Percentiles rank a stretch among this genome's conserved stretches.
Conservation (phyloP, 2,329 filamentous ascomycete species). For the Colletotrichum navitas region DNA sequence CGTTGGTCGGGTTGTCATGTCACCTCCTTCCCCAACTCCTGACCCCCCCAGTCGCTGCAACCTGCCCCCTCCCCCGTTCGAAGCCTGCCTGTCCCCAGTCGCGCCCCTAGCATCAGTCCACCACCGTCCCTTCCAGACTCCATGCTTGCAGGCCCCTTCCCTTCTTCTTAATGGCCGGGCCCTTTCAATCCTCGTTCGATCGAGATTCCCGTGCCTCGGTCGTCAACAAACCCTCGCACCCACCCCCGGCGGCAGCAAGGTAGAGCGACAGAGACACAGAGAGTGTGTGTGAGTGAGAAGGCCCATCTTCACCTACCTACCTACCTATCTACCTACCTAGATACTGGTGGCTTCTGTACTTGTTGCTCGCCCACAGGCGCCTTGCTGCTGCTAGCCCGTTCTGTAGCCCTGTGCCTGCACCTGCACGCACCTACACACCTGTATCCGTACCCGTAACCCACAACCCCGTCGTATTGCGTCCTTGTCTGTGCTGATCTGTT, state of each 20-base stretch:
- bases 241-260: neutral
- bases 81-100: constrained; percentile 28
- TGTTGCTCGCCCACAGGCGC: neutral
- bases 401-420: neutral
- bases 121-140: constrained; percentile 7
- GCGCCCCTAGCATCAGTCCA: neutral
- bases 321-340: neutral
- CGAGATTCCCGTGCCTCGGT: constrained; percentile 14
- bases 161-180: constrained; percentile 19
- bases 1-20: neutral
- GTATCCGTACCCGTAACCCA: neutral
- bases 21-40: neutral
- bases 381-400: neutral
- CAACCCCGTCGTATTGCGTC: neutral
- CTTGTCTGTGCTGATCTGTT: constrained; percentile 23
- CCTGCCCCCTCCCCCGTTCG: neutral
- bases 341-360: neutral
- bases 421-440: neutral
- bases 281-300: neutral
- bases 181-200: constrained; percentile 9
- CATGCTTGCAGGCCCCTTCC: constrained; percentile 28
- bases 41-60: constrained; percentile 7
- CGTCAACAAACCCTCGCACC: neutral
- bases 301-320: neutral
- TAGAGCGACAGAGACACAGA: neutral